Evolutionary conservation across 306 rosid species (phyloP).

Genomic region (Corylus americana): DNA sequence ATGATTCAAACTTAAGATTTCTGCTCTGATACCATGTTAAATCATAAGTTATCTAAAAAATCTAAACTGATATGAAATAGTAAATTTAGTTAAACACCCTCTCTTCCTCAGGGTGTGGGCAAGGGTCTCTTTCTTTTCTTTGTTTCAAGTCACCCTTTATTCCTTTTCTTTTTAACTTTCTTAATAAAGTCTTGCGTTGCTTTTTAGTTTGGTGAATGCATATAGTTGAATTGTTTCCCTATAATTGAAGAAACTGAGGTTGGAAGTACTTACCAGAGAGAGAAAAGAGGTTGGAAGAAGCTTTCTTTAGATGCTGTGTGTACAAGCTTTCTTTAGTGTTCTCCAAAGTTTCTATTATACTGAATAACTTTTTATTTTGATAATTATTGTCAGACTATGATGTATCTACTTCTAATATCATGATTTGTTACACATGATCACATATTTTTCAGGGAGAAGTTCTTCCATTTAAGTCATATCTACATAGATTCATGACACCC

Average conservation of each 20-base stretch:
- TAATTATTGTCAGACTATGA: not conserved
- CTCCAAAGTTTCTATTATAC: not conserved
- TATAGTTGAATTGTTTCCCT: not conserved
- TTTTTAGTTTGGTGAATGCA: too few relatives aligned
- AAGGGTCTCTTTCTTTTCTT: too few relatives aligned
- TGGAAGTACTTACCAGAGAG: not conserved
- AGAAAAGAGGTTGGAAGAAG: not conserved
- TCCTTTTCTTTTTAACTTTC: too few relatives aligned
- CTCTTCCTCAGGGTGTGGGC: too few relatives aligned
- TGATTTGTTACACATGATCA: slow-evolving; percentile 6
- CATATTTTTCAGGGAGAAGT: slow-evolving; percentile 69
- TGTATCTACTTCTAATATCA: not conserved
- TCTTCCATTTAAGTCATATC: slow-evolving; percentile 75
- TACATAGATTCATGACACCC: slow-evolving; percentile 78
- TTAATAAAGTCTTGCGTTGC: too few relatives aligned
- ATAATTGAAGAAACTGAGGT: not conserved
- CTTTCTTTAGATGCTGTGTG: not conserved
- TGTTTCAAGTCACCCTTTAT: too few relatives aligned
- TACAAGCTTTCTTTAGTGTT: not conserved
- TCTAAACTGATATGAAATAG: too few relatives aligned
- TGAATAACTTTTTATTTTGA: not conserved
- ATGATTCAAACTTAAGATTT: too few relatives aligned
- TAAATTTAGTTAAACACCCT: too few relatives aligned
- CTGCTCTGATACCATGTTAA: too few relatives aligned
- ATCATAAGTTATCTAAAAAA: too few relatives aligned